Conservation (phyloP, 768 basidiomycete genomes). For the Xerocomellus amylosporus region DNA sequence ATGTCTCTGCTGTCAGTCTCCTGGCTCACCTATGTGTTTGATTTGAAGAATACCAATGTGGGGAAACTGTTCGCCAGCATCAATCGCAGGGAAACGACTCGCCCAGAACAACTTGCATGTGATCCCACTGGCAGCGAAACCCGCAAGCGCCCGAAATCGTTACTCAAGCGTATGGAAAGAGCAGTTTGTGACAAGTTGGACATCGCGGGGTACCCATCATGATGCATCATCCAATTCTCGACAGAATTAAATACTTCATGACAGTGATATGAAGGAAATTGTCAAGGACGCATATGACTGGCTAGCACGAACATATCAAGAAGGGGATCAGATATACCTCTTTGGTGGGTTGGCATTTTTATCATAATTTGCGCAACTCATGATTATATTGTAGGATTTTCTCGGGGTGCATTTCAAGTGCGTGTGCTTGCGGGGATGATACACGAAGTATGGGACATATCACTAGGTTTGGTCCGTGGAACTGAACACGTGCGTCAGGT, state of each 20-base stretch:
- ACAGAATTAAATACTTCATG: not conserved
- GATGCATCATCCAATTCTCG: not conserved
- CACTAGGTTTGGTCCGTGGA: too few species aligned
- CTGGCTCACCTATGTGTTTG: not conserved
- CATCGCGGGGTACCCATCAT: too few species aligned
- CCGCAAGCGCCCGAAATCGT: conserved; percentile 31
- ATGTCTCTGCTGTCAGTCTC: too few species aligned
- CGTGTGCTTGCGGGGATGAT: conserved; percentile 42
- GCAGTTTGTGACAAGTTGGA: conserved; percentile 18
- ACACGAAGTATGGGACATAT: conserved; percentile 25
- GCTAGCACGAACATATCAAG: conserved; percentile 27
- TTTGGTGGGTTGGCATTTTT: too few species aligned
- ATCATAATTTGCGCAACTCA: not conserved
- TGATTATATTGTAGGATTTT: conserved; percentile 33
- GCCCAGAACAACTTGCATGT: conserved; percentile 29
- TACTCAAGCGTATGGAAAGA: conserved; percentile 14
- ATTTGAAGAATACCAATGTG: conserved; percentile 34
- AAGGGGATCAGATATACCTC: conserved; percentile 20
- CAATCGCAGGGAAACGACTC: conserved; percentile 9
- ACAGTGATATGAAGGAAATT: conserved; percentile 35
- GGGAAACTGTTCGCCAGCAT: conserved; percentile 32
- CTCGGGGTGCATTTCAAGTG: conserved; percentile 42
- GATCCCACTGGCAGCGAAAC: conserved; percentile 39
- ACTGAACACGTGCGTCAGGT: not conserved
- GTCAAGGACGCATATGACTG: conserved; percentile 33